Evolutionary conservation across 2,329 filamentous ascomycete species (phyloP).

Genomic region (Trichothecium sympodiale): DNA sequence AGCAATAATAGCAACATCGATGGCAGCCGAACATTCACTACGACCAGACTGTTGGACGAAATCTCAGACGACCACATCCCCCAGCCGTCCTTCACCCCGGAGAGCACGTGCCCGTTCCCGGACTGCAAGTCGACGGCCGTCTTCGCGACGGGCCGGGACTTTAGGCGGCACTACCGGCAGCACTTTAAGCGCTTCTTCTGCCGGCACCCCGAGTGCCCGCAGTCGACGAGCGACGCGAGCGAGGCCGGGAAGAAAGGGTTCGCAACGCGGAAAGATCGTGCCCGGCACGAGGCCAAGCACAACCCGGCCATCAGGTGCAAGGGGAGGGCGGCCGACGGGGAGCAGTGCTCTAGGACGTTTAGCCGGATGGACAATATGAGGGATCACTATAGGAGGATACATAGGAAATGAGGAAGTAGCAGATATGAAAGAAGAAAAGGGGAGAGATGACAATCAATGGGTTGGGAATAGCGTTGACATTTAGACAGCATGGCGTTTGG

Average conservation of each 20-base stretch:
- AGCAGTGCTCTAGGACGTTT: slow-evolving; percentile 1
- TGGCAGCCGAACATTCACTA: too few relatives aligned
- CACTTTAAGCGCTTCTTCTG: slow-evolving; percentile 4
- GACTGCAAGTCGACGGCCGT: slow-evolving; percentile 3
- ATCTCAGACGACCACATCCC: slow-evolving; percentile 4
- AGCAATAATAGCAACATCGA: too few relatives aligned
- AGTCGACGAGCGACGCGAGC: not conserved
- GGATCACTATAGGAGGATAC: slow-evolving; percentile 3
- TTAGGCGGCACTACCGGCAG: slow-evolving; percentile 3
- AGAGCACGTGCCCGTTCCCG: not conserved
- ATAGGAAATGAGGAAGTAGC: not conserved
- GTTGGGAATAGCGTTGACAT: too few relatives aligned
- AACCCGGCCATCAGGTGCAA: slow-evolving; percentile 3
- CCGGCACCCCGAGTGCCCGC: slow-evolving; percentile 2
- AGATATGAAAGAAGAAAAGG: too few relatives aligned
- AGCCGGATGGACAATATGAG: slow-evolving; percentile 4
- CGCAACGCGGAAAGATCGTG: slow-evolving; percentile 1
- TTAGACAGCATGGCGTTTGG: too few relatives aligned
- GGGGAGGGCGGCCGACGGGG: slow-evolving; percentile 1
- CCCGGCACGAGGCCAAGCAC: slow-evolving; percentile 3
- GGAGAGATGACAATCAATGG: too few relatives aligned
- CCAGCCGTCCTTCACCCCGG: not conserved
- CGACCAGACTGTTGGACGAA: slow-evolving; percentile 1
- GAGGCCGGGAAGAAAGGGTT: slow-evolving; percentile 3
- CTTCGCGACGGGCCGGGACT: slow-evolving; percentile 2